phyloP scores from a whole-genome alignment of 805 yeast genomes.

The Ogataea ganodermae region DNA sequence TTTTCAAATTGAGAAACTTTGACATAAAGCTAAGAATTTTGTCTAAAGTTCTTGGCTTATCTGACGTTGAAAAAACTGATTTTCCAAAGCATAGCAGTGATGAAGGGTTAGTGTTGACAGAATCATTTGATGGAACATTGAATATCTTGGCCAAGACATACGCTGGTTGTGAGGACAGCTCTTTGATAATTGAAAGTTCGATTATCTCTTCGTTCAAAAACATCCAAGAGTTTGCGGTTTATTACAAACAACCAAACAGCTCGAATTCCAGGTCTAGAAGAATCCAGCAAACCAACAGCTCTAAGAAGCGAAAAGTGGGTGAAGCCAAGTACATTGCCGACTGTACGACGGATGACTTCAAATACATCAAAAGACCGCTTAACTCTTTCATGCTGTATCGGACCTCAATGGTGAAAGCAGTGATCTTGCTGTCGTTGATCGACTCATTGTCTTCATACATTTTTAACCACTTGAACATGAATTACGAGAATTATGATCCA shows the following conservation, averaged over 20 bases:
- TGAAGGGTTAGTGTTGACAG: slow-evolving; percentile 26
- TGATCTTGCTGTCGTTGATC: slow-evolving; percentile 32
- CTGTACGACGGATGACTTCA: slow-evolving; percentile 1
- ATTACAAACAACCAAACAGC: slow-evolving; percentile 26
- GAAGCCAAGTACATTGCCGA: slow-evolving; percentile 4
- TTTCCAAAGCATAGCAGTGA: slow-evolving; percentile 23
- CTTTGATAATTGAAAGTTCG: slow-evolving; percentile 20
- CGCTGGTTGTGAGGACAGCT: slow-evolving; percentile 29
- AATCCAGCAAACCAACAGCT: background rate
- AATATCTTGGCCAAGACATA: slow-evolving; percentile 29
- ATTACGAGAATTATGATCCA: slow-evolving; percentile 21
- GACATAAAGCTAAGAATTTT: slow-evolving; percentile 26
- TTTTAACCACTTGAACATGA: slow-evolving; percentile 19
- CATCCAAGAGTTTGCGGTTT: slow-evolving; percentile 27
- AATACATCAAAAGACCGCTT: slow-evolving; percentile 45
- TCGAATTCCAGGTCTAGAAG: slow-evolving; percentile 1
- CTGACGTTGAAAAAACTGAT: slow-evolving; percentile 3
- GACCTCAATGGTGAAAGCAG: slow-evolving; percentile 43
- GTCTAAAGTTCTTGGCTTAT: slow-evolving; percentile 22
- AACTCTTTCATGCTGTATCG: slow-evolving; percentile 52
- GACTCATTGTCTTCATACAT: slow-evolving; percentile 26
- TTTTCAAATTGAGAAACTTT: slow-evolving; percentile 27
- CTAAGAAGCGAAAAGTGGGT: slow-evolving; percentile 10
- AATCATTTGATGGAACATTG: slow-evolving; percentile 18
- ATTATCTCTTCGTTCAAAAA: slow-evolving; percentile 24